phyloP scores from a whole-genome alignment of 2,329 filamentous ascomycete species.

The Fusarium sp. region DNA sequence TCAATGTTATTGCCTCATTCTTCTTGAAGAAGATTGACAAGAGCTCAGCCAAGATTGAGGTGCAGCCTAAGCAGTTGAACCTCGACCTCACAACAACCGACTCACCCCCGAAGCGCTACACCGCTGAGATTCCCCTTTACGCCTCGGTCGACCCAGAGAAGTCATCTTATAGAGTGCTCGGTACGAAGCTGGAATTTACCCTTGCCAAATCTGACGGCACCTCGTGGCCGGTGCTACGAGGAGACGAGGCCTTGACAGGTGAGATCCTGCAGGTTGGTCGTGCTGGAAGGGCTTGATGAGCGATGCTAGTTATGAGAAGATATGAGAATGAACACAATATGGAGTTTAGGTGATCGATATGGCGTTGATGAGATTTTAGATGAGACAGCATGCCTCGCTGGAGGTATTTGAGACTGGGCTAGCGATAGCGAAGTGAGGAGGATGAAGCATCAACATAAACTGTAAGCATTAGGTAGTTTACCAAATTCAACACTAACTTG shows the following conservation, averaged over 20 bases:
- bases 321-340: conserved; percentile 26
- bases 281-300: conserved; percentile 69
- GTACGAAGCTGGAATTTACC: conserved; percentile 88
- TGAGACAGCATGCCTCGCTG: conserved; percentile 1
- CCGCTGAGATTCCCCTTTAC: conserved; percentile 79
- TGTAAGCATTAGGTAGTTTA: conserved; percentile 3
- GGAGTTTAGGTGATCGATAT: conserved; percentile 37
- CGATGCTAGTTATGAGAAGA: conserved; percentile 1
- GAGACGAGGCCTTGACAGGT: conserved; percentile 75
- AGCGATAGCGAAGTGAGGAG: conserved; percentile 3
- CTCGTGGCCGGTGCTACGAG: conserved; percentile 88
- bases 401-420: conserved; percentile 19
- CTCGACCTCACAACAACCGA: conserved; percentile 91
- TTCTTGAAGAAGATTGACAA: conserved; percentile 98
- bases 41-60: conserved; percentile 78
- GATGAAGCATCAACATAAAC: conserved; percentile 9
- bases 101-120: conserved; percentile 81
- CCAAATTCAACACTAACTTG: neutral
- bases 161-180: conserved; percentile 84
- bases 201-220: conserved; percentile 78
- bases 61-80: conserved; percentile 72
- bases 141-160: conserved; percentile 80
- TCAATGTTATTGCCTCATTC: conserved; percentile 87
- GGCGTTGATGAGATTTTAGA: conserved; percentile 34
- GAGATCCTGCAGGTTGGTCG: conserved; percentile 92